phyloP scores from a whole-genome alignment of 805 yeast genomes.

The Nakazawaea pomicola region DNA sequence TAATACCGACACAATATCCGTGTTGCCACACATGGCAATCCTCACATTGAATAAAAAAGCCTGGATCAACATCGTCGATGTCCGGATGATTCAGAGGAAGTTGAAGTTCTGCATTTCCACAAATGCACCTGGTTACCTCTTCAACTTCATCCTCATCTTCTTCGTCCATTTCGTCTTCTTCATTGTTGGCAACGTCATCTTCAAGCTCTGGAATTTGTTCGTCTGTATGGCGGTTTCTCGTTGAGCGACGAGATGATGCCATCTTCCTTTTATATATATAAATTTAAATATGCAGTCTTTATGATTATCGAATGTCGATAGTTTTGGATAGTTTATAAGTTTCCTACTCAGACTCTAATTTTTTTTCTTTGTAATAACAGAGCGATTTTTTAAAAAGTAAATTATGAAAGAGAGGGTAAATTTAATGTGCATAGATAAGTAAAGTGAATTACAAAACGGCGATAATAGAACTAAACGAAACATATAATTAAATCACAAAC shows the following conservation, averaged over 20 bases:
- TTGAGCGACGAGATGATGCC: conserved; percentile 11
- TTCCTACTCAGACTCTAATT: too few relatives aligned
- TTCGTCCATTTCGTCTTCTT: conserved; percentile 16
- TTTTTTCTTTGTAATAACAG: too few relatives aligned
- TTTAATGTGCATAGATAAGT: neutral
- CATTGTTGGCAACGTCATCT: conserved; percentile 1
- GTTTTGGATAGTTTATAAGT: too few relatives aligned
- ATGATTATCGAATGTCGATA: too few relatives aligned
- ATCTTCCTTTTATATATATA: too few relatives aligned
- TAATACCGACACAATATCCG: conserved; percentile 89
- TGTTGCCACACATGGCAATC: conserved; percentile 96
- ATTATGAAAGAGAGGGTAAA: conserved; percentile 1
- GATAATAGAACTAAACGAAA: neutral
- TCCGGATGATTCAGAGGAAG: conserved; percentile 24
- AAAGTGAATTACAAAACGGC: too few relatives aligned
- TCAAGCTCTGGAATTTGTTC: neutral
- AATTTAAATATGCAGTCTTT: too few relatives aligned
- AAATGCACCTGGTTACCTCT: conserved; percentile 52
- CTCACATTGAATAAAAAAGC: conserved; percentile 81
- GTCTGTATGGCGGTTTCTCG: conserved; percentile 3
- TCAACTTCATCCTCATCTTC: conserved; percentile 27
- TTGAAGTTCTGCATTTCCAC: conserved; percentile 43
- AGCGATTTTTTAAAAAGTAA: too few relatives aligned
- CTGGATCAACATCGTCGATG: conserved; percentile 41
- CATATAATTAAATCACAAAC: neutral